These are phyloP conservation scores for Nothomitra cinnamomea DNA, from an alignment of 2,329 filamentous ascomycete genomes.

Conservation along the genomic window DNA sequence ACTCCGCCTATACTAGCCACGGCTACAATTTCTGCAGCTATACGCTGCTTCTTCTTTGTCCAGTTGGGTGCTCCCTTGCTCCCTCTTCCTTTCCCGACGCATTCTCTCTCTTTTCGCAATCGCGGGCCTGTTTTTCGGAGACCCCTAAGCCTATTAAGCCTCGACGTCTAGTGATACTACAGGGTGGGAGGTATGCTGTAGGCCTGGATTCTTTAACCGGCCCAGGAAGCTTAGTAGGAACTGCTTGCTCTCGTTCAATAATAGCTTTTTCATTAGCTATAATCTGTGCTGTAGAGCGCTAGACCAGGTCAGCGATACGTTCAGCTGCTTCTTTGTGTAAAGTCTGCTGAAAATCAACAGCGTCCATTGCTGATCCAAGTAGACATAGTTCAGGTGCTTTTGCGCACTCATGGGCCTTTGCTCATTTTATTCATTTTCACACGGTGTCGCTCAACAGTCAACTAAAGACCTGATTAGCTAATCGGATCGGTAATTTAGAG, in stretches of 20 bases:
- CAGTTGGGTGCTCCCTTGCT: not conserved
- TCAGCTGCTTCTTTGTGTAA: not conserved
- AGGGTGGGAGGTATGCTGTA: not conserved
- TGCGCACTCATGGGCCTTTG: too few relatives aligned
- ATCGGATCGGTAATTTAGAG: too few relatives aligned
- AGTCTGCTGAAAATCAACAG: not conserved
- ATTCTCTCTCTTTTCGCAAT: too few relatives aligned
- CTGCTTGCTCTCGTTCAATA: not conserved
- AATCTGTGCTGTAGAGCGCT: not conserved
- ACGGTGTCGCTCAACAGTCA: too few relatives aligned
- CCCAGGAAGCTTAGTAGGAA: not conserved
- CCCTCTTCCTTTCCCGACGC: too few relatives aligned
- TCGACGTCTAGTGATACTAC: not conserved
- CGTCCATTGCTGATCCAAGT: not conserved
- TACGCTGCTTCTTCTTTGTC: not conserved
- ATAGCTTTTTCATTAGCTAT: not conserved
- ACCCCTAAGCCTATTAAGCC: not conserved
- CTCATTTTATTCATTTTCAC: too few relatives aligned
- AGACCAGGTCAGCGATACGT: not conserved
- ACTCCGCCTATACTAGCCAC: too few relatives aligned
- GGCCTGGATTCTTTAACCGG: not conserved
- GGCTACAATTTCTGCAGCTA: not conserved
- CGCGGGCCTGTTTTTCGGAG: not conserved
- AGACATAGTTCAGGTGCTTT: too few relatives aligned
- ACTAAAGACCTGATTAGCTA: too few relatives aligned